Evolutionary conservation across 2,329 filamentous ascomycete genomes (phyloP), one percentile per base, ranked within the genome.

Genomic region (Trichoderma afroharzianum): DNA sequence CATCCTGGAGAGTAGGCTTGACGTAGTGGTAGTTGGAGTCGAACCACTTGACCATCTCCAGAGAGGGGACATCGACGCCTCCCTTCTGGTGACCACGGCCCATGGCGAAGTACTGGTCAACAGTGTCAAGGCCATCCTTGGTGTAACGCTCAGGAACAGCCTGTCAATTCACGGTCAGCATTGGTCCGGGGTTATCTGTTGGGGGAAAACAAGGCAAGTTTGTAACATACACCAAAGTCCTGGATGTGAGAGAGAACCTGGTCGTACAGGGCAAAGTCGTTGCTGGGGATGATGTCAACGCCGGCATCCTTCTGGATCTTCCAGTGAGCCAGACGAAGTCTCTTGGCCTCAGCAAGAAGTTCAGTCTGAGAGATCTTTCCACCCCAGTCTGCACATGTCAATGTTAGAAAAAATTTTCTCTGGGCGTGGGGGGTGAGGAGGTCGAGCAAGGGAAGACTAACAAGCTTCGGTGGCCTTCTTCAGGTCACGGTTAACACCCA

Each of bases 31-130:
- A 99, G 92, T 99, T 99, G 76, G 94, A 97, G 89, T 99, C 96
- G 83, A 99, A 99, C 96, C 96, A 99, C 90, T 99, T 99, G 80
- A 99, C 96, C 96, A 99, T 99, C 90, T 99, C 96, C 85, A 97
- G 87, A 81, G 88, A 90, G 78, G 95, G 94, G 76, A 98, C 96
- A 84, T 99, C 96, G 78, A 98, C 88, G 83, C 93, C 90, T 81
- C 91, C 90, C 91, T 94, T 97, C 87, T 99, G 96, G 87, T 97
- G 95, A 82, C 96, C 96, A 91, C 96, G 93, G 81, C 96, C 96
- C 94, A 99, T 97, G 85, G 96, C 96, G 82, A 99, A 99, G 91
- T 98, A 98, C 87, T 97, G 92, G 86, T 99, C 96, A 82, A 99
- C 87, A 76, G 89, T 85, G 84, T 95, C 87, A 76, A 99, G 93